A percentile compares a stretch with the other conserved stretches of the same genome.
Evolutionary conservation across 495 filamentous ascomycete genomes (phyloP).

Genomic region (Penicillium lividum): DNA sequence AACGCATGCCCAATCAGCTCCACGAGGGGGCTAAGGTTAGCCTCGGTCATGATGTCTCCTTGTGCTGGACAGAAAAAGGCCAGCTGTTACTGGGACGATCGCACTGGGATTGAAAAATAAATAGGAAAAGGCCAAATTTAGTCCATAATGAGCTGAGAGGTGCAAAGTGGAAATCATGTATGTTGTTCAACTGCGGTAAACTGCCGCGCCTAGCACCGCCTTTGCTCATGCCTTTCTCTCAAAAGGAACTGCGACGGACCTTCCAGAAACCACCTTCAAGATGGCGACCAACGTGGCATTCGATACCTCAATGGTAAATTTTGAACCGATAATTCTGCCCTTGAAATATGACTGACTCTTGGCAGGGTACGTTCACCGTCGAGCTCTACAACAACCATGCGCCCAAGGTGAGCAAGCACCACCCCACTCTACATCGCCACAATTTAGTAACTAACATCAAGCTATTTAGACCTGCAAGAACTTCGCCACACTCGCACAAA

Average conservation of each 20-base stretch:
- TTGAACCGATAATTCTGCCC: not conserved
- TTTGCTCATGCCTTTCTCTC: conserved; percentile 8
- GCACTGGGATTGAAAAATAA: not conserved
- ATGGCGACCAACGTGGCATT: conserved; percentile 79
- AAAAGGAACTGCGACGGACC: not conserved
- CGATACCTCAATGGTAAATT: conserved; percentile 75
- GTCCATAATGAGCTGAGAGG: conserved; percentile 13
- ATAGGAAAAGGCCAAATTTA: conserved; percentile 1
- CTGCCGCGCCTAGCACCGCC: conserved; percentile 12
- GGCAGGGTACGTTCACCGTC: conserved; percentile 74
- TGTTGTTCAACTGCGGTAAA: conserved; percentile 22
- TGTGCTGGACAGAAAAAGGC: not conserved
- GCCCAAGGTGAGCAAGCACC: conserved; percentile 53
- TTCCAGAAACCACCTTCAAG: conserved; percentile 13
- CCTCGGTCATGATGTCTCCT: conserved; percentile 31
- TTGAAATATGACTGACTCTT: conserved; percentile 20
- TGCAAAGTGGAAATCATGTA: conserved; percentile 11
- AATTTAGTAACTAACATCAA: conserved; percentile 17
- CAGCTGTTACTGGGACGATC: not conserved
- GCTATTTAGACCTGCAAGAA: conserved; percentile 74
- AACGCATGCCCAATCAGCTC: conserved; percentile 49
- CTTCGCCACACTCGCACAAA: conserved; percentile 73
- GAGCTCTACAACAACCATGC: conserved; percentile 88
- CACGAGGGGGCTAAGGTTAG: conserved; percentile 45
- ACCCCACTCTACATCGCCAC: not conserved